Base-by-base conservation (phyloP, 2,329 filamentous ascomycete species). In the Fonsecaea multimorphosa region DNA sequence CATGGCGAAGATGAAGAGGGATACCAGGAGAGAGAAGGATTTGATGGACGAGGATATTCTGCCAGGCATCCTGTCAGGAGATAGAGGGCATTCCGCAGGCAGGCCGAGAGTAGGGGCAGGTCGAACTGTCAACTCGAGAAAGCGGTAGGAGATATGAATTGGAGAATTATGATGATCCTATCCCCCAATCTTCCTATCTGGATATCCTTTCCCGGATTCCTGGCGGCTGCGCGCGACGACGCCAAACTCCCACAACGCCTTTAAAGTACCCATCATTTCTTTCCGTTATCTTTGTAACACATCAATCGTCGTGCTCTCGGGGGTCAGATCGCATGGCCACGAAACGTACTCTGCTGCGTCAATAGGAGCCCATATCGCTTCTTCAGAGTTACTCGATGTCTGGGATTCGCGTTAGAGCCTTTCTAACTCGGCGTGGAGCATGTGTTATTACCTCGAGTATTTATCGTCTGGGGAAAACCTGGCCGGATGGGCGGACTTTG, bases 401-500 rank as follows among this genome's bases (percentile, higher is more conserved):
- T 91, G 63, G 63, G 67, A 44, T 44, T 36, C 24, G 7, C 22
- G 49, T 65, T 38, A 67, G 55, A 61, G 57, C 22, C 22, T 11
- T 46, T 12, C 7, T 22, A 9, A 3, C 11, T 7, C 9, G 0
- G 3, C 36, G 22, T 12, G 27, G 12, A 38, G n/a, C 36, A 34
- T 31, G 22, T 72, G 80, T 58, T 77, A 87, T 58, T 77, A 87
- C 85, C 87, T 84, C 76, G 93, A 97, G 86, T 96, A 98, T 85
- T 97, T 97, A 85, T 99, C 95, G 82, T 99, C 95, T 70, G 95
- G 95, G 54, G 92, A 97, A 85, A 98, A 99, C 73, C 95, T 87
- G 51, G 95, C 95, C 54, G 95, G 94, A 83, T 98, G 94, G 63
- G 95, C 95, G 61, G 91, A 95, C 85, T 96, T 97, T 79, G 94